Evolutionary conservation across 208 protist species (phyloP).

Genomic region (Acanthamoeba lugdunensis): DNA sequence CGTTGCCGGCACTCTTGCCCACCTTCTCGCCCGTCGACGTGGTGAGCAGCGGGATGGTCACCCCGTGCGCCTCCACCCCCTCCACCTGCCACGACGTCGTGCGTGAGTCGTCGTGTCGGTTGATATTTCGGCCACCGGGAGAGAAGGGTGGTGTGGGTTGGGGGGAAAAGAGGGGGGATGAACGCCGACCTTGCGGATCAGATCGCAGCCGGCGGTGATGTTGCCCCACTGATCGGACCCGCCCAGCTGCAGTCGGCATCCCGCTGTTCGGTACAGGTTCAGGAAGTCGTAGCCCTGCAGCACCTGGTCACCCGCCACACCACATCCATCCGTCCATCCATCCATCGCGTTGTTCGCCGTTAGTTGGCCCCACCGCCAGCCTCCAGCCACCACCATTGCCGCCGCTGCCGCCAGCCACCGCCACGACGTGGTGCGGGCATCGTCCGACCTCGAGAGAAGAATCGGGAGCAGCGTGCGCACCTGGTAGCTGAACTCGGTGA

Average conservation of each 20-base stretch:
- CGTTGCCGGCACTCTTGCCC: conserved; percentile 84
- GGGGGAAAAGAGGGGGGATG: not conserved
- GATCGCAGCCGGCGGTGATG: conserved; percentile 81
- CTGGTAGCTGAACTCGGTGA: conserved; percentile 85
- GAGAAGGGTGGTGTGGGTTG: not conserved
- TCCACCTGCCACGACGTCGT: not conserved
- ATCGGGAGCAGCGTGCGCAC: not conserved
- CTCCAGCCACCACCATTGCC: too few species aligned
- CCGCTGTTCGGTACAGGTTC: conserved; percentile 73
- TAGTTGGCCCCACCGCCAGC: too few species aligned
- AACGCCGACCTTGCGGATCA: conserved; percentile 71
- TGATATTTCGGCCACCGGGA: not conserved
- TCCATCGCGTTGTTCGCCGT: too few species aligned
- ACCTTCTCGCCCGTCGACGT: conserved; percentile 82
- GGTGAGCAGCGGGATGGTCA: conserved; percentile 83
- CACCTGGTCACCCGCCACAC: not conserved
- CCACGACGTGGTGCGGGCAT: too few species aligned
- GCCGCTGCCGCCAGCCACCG: too few species aligned
- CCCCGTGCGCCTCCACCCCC: conserved; percentile 64
- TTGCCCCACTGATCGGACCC: conserved; percentile 87
- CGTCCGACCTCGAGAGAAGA: too few species aligned
- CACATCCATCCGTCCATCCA: too few species aligned
- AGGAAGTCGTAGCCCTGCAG: conserved; percentile 83
- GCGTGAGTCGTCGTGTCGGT: not conserved
- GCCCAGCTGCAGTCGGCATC: conserved; percentile 82